Conservation (phyloP, 352 stramenopile species). For the Blastocystis sp. region DNA sequence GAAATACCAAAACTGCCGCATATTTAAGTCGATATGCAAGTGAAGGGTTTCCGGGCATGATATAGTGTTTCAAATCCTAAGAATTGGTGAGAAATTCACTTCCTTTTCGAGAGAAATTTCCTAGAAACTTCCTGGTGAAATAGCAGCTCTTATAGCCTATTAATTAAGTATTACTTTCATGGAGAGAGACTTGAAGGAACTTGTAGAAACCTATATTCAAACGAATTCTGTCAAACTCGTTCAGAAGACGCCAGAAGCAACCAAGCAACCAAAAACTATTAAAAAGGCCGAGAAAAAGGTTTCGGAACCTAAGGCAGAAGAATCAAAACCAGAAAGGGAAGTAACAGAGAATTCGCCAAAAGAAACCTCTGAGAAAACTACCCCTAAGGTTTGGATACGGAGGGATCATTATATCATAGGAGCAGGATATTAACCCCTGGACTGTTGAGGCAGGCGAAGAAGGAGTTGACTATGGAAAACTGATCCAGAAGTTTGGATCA, state of each 20-base stretch:
- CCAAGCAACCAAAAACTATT: slow-evolving; percentile 21
- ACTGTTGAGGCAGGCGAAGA: slow-evolving; percentile 83
- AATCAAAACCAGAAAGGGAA: neutral
- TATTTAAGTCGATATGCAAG: slow-evolving; percentile 39
- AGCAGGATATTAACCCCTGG: slow-evolving; percentile 86
- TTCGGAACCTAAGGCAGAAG: neutral
- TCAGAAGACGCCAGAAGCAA: neutral
- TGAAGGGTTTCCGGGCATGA: neutral
- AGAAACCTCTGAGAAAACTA: neutral
- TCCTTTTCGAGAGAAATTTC: neutral
- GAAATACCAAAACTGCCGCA: neutral
- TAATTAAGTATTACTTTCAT: neutral
- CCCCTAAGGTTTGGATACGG: neutral
- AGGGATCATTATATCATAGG: slow-evolving; percentile 67
- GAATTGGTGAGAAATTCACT: neutral
- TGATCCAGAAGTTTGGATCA: slow-evolving; percentile 95
- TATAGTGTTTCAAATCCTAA: neutral
- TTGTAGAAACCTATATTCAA: slow-evolving; percentile 63
- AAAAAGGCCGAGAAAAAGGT: slow-evolving; percentile 18
- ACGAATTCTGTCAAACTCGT: slow-evolving; percentile 65
- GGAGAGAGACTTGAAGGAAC: slow-evolving; percentile 56
- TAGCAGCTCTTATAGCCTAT: neutral
- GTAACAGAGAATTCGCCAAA: neutral
- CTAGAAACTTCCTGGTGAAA: neutral
- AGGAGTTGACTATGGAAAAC: slow-evolving; percentile 97